A percentile compares a stretch with the other conserved stretches of the same genome.
These are phyloP conservation scores for Hygrocybe coccinea DNA, from an alignment of 768 basidiomycete species.

Conservation along the genomic window DNA sequence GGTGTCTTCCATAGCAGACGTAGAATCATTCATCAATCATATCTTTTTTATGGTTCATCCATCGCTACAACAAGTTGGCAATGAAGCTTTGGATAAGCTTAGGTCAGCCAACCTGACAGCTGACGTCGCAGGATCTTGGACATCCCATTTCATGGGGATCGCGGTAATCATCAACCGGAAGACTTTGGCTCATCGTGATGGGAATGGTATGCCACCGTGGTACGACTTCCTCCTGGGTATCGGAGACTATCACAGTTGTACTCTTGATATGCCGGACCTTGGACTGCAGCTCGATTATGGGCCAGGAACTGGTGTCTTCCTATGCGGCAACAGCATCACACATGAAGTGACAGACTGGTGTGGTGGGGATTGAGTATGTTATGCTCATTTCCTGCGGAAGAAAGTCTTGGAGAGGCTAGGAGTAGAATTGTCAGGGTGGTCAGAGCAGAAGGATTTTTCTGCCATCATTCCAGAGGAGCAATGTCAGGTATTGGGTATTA, in stretches of 20 bases:
- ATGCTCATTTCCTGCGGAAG: slow-evolving; percentile 3
- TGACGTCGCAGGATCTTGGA: background rate
- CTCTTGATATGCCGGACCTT: background rate
- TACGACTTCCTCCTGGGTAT: background rate
- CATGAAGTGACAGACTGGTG: slow-evolving; percentile 5
- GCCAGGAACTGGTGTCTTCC: background rate
- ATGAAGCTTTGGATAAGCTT: background rate
- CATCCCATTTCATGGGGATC: background rate
- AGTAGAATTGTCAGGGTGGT: background rate
- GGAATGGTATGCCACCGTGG: background rate
- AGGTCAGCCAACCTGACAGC: background rate
- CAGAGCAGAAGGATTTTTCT: background rate
- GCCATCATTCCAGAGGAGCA: too few relatives aligned
- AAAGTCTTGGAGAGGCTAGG: background rate
- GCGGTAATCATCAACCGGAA: background rate
- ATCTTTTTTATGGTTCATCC: background rate
- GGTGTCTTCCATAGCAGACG: background rate
- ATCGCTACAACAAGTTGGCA: background rate
- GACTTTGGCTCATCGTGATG: background rate
- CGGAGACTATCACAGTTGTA: background rate
- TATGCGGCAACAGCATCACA: slow-evolving; percentile 1
- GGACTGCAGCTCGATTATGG: background rate
- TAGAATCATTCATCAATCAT: background rate
- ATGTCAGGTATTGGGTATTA: too few relatives aligned
- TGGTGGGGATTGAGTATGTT: slow-evolving; percentile 3